These are phyloP conservation scores for Pseudogymnoascus pannorum DNA, from an alignment of 2,329 filamentous ascomycete genomes.

Conservation along the genomic window DNA sequence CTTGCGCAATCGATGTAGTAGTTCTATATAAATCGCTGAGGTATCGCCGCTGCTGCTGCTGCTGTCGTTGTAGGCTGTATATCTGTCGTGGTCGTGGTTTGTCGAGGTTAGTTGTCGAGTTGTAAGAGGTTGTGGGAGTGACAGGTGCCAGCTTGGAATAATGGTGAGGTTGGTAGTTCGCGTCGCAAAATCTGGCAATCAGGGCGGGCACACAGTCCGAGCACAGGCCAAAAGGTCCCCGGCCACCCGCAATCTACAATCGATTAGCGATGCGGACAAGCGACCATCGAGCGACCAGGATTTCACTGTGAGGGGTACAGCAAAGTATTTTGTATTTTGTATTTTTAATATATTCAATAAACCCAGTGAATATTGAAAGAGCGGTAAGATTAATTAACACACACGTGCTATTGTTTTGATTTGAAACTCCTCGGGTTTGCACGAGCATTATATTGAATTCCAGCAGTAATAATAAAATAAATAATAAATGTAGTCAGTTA, in stretches of 20 bases:
- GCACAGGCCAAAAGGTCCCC: neutral
- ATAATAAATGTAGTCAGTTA: neutral
- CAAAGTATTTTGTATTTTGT: no score
- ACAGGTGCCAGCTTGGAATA: neutral
- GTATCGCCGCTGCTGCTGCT: no score
- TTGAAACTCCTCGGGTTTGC: neutral
- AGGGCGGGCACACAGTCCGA: neutral
- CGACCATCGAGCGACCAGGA: neutral
- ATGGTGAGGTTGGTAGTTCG: neutral
- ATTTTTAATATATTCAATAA: neutral
- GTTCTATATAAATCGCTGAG: neutral
- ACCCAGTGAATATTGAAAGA: neutral
- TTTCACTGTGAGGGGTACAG: neutral
- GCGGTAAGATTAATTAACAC: neutral
- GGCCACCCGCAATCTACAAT: neutral
- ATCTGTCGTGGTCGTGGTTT: neutral
- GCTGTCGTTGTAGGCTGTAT: neutral
- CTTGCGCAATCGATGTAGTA: neutral
- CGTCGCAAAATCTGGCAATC: neutral
- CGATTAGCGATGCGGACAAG: neutral
- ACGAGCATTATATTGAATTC: neutral
- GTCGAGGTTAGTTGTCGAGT: neutral
- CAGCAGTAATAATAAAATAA: neutral
- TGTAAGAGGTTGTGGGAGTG: neutral
- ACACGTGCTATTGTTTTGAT: neutral